Conservation (phyloP, 768 basidiomycete species). For the Leccinum longicurvipes region DNA sequence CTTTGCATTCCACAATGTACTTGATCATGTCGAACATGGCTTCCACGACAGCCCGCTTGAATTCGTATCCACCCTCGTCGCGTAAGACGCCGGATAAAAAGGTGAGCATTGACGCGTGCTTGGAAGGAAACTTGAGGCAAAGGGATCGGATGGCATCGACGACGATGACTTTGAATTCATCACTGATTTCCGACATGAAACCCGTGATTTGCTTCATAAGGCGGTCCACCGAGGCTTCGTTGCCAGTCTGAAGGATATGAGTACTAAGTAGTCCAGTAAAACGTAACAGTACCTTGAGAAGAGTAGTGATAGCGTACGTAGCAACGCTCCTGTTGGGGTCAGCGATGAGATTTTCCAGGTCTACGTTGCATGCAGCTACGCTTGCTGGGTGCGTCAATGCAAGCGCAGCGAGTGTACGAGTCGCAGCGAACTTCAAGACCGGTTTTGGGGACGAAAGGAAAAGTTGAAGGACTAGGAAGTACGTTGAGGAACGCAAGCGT, state of each 20-base stretch:
- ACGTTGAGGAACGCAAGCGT: constrained; percentile 6
- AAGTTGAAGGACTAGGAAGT: constrained; percentile 73
- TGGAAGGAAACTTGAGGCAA: constrained; percentile 97
- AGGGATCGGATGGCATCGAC: constrained; percentile 98
- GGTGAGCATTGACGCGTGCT: constrained; percentile 94
- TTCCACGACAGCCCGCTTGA: constrained; percentile 98
- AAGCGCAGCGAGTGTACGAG: constrained; percentile 88
- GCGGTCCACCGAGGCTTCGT: constrained; percentile 97
- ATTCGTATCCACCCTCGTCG: constrained; percentile 99
- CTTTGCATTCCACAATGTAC: constrained; percentile 92
- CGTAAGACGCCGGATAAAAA: constrained; percentile 96
- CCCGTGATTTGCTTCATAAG: constrained; percentile 99
- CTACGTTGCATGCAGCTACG: constrained; percentile 91
- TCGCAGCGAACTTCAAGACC: constrained; percentile 94
- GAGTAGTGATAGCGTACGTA: constrained; percentile 96
- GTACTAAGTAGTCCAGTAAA: not conserved
- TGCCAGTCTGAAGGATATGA: constrained; percentile 71
- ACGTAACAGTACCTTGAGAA: constrained; percentile 71
- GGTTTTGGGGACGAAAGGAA: constrained; percentile 96
- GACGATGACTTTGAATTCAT: constrained; percentile 99
- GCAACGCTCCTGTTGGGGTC: constrained; percentile 95
- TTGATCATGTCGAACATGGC: constrained; percentile 99
- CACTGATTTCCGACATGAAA: constrained; percentile 99
- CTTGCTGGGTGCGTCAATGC: constrained; percentile 82
- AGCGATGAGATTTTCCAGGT: constrained; percentile 94